These are phyloP conservation scores for Clavispora fructus DNA, from an alignment of 805 yeast genomes.

Conservation along the genomic window DNA sequence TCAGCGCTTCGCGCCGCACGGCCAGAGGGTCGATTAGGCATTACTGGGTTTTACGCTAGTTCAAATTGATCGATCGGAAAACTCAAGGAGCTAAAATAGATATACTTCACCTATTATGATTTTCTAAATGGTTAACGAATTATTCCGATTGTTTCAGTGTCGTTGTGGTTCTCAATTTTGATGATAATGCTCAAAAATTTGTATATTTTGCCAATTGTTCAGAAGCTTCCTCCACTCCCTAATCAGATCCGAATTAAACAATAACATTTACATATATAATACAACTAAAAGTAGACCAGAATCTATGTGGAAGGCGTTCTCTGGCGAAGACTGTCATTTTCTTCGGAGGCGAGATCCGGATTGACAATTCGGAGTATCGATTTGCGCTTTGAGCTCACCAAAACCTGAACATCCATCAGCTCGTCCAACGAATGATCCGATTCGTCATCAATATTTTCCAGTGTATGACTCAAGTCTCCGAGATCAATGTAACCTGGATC, in stretches of 20 bases:
- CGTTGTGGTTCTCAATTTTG: not conserved
- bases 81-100: no score
- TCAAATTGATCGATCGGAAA: not conserved
- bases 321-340: conserved; percentile 7
- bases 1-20: not conserved
- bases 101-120: no score
- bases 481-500: conserved; percentile 12
- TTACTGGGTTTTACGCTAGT: not conserved
- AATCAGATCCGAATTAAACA: not conserved
- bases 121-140: no score
- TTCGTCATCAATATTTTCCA: conserved; percentile 5
- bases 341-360: conserved; percentile 39
- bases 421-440: conserved; percentile 41
- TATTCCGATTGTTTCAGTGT: no score
- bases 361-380: conserved; percentile 56
- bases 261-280: not conserved
- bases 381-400: conserved; percentile 62
- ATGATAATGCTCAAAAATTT: not conserved
- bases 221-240: no score
- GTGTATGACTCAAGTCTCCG: not conserved
- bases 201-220: not conserved
- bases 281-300: not conserved
- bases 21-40: not conserved
- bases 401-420: conserved; percentile 62
- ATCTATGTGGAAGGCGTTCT: conserved; percentile 6